Conservation (phyloP, 768 basidiomycete species). For the Tulasnella sp. region DNA sequence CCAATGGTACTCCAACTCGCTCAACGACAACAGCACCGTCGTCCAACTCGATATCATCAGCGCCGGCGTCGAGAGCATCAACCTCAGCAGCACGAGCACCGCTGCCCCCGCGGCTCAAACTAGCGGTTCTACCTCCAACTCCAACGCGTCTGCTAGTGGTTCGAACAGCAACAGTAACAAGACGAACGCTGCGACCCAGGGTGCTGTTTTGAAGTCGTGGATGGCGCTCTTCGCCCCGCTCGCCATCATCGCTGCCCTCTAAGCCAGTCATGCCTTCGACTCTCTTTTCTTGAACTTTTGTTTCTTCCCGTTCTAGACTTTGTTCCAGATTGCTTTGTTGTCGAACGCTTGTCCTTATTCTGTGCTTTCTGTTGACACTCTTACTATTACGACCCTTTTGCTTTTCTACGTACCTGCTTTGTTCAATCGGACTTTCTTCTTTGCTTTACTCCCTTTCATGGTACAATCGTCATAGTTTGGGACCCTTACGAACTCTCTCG, state of each 20-base stretch:
- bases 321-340: background rate
- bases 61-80: background rate
- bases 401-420: background rate
- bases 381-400: background rate
- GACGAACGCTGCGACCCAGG: background rate
- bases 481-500: background rate
- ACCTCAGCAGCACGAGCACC: background rate
- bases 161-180: background rate
- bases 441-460: background rate
- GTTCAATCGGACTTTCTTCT: background rate
- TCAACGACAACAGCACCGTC: slow-evolving; percentile 18
- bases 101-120: background rate
- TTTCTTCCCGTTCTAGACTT: background rate
- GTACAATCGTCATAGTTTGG: background rate
- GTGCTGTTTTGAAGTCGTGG: background rate
- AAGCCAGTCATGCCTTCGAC: background rate
- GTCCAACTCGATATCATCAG: background rate
- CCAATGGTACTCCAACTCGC: slow-evolving; percentile 32
- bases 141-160: background rate
- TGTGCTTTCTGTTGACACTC: background rate
- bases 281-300: background rate
- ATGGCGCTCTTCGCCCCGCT: background rate
- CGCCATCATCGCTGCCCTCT: background rate
- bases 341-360: background rate
- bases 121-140: background rate